Evolutionary conservation across 176 grass and related monocot genomes (phyloP).

Genomic region (Zoysia pacifica): DNA sequence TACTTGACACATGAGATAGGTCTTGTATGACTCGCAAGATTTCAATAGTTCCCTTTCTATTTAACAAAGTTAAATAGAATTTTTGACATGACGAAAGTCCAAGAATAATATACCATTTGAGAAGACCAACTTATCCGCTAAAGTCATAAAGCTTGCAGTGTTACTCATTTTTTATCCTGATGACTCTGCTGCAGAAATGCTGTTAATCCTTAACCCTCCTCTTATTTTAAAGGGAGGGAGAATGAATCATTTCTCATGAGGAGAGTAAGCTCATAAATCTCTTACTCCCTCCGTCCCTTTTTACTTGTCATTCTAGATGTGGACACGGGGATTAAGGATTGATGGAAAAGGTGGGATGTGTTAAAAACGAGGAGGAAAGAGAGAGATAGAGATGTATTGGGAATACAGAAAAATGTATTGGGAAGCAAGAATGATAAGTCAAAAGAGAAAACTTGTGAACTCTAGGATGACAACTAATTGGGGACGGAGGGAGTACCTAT

Average conservation of each 20-base stretch:
- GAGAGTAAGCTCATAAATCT: slow-evolving; percentile 13
- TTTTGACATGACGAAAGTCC: slow-evolving; percentile 9
- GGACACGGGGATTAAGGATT: too few relatives aligned
- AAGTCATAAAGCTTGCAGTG: slow-evolving; percentile 3
- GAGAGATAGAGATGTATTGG: too few relatives aligned
- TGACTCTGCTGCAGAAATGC: slow-evolving; percentile 33
- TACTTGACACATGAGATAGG: slow-evolving; percentile 28
- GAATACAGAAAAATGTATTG: too few relatives aligned
- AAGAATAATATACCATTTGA: not conserved
- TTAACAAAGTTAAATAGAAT: not conserved
- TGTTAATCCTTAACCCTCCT: slow-evolving; percentile 30
- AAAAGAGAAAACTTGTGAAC: too few relatives aligned
- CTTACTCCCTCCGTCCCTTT: too few relatives aligned
- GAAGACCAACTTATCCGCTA: not conserved
- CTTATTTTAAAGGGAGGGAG: slow-evolving; percentile 17
- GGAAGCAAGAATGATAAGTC: too few relatives aligned
- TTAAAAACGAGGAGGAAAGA: too few relatives aligned
- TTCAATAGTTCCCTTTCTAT: not conserved
- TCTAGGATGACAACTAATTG: too few relatives aligned
- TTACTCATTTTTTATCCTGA: slow-evolving; percentile 22
- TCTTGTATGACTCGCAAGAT: not conserved
- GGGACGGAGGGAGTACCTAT: not conserved
- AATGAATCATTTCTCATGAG: slow-evolving; percentile 28
- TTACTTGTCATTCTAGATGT: too few relatives aligned
- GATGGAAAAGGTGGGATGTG: too few relatives aligned